phyloP scores from a whole-genome alignment of 176 grass and related monocot genomes.

The Avena sativa region DNA sequence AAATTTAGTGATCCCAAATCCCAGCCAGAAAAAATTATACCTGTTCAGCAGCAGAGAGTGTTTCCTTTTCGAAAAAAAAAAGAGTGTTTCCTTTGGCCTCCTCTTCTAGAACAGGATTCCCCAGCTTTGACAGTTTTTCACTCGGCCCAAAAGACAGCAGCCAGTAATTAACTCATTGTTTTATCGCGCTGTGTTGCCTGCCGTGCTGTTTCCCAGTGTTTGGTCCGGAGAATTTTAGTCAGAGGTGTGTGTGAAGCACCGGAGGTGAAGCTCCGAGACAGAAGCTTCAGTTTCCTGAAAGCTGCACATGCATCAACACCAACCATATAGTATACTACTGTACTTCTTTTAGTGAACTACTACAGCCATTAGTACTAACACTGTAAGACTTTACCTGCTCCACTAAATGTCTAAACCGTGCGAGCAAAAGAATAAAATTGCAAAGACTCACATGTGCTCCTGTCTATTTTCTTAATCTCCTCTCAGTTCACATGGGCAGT shows the following conservation, averaged over 20 bases:
- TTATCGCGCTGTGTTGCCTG: background rate
- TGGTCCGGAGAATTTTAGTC: conserved; percentile 27
- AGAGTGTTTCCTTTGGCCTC: too few species aligned
- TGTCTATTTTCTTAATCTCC: background rate
- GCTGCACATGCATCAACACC: too few species aligned
- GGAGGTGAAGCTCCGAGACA: conserved; percentile 21
- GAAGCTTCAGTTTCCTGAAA: too few species aligned
- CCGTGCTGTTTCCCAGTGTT: conserved; percentile 5
- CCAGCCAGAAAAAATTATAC: too few species aligned
- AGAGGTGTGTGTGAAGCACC: conserved; percentile 21
- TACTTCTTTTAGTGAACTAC: background rate
- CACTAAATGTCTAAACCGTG: background rate
- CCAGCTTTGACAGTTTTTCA: too few species aligned
- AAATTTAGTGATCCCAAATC: too few species aligned
- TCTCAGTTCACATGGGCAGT: background rate
- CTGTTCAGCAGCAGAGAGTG: too few species aligned
- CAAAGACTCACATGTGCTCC: background rate
- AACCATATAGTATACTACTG: too few species aligned
- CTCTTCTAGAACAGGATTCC: too few species aligned
- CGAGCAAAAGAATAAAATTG: background rate
- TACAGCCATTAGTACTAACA: too few species aligned
- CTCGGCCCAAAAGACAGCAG: background rate
- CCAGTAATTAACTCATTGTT: too few species aligned
- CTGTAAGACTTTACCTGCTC: background rate
- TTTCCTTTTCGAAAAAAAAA: too few species aligned